phyloP scores from a whole-genome alignment of 257 asterid genomes.

The Nicotiana knightiana region DNA sequence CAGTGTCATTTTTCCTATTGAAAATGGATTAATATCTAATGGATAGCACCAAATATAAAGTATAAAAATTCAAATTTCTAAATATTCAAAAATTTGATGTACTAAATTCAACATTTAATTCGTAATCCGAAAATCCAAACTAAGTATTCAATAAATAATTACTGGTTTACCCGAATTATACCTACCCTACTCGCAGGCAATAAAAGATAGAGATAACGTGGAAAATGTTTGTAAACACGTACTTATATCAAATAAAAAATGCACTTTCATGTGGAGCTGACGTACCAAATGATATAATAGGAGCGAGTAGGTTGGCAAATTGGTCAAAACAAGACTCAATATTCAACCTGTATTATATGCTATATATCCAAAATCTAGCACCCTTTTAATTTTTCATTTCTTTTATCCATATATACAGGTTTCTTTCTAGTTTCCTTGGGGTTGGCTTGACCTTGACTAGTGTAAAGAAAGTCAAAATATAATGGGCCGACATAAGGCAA shows the following conservation, averaged over 20 bases:
- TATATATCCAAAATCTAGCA: not conserved
- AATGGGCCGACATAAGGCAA: not conserved
- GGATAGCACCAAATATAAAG: too few species aligned
- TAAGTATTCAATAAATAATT: too few species aligned
- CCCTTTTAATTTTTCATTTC: not conserved
- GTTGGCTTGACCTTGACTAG: slow-evolving; percentile 3
- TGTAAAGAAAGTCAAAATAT: not conserved
- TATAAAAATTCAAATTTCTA: too few species aligned
- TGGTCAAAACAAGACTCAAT: slow-evolving; percentile 10
- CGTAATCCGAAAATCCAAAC: too few species aligned
- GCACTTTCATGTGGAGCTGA: not conserved
- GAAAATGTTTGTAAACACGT: not conserved
- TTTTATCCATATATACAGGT: not conserved
- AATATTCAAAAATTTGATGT: too few species aligned
- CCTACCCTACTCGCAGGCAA: too few species aligned
- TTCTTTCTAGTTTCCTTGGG: not conserved
- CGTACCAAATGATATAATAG: not conserved
- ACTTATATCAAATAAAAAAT: not conserved
- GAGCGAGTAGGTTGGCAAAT: not conserved
- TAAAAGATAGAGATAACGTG: not conserved
- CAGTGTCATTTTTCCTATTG: too few species aligned
- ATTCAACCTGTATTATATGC: not conserved
- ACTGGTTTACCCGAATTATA: too few species aligned
- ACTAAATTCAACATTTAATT: too few species aligned
- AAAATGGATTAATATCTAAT: too few species aligned